Conservation (phyloP, 2,329 filamentous ascomycete species). For the Ophiocordyceps camponoti-rufipedis region DNA sequence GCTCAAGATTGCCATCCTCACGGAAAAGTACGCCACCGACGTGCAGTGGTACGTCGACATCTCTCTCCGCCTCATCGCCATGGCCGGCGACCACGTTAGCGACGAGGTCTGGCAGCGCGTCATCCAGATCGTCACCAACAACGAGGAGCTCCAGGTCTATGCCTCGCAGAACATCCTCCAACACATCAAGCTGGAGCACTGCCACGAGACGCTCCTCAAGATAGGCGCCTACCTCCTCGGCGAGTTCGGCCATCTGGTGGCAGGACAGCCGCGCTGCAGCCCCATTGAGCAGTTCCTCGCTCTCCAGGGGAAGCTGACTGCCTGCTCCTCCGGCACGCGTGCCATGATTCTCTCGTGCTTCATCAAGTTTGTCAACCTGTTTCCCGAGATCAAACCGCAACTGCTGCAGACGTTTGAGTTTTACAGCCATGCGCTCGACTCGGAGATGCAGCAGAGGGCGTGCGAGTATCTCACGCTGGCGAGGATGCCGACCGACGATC, state of each 20-base stretch:
- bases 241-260: constrained; percentile 92
- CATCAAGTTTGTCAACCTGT: constrained; percentile 94
- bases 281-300: constrained; percentile 96
- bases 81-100: constrained; percentile 95
- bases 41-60: constrained; percentile 99
- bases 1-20: constrained; percentile 92
- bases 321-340: constrained; percentile 73
- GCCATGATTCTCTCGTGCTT: constrained; percentile 93
- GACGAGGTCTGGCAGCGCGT: constrained; percentile 99
- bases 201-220: constrained; percentile 93
- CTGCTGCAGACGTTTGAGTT: constrained; percentile 76
- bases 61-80: constrained; percentile 78
- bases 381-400: constrained; percentile 95
- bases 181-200: constrained; percentile 82
- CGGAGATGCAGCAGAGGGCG: constrained; percentile 87
- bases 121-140: constrained; percentile 97
- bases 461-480: constrained; percentile 87
- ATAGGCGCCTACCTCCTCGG: constrained; percentile 93
- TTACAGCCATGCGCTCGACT: constrained; percentile 88
- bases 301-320: constrained; percentile 74
- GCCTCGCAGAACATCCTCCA: constrained; percentile 84
- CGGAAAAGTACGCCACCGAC: constrained; percentile 95
- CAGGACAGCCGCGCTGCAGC: constrained; percentile 79
- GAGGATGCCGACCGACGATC: constrained; percentile 71
- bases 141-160: constrained; percentile 93